Percentiles rank a stretch among this genome's conserved stretches.
Evolutionary conservation across 1,284 basidiomycete genomes (phyloP).

Genomic region (Phaffia rhodozyma): DNA sequence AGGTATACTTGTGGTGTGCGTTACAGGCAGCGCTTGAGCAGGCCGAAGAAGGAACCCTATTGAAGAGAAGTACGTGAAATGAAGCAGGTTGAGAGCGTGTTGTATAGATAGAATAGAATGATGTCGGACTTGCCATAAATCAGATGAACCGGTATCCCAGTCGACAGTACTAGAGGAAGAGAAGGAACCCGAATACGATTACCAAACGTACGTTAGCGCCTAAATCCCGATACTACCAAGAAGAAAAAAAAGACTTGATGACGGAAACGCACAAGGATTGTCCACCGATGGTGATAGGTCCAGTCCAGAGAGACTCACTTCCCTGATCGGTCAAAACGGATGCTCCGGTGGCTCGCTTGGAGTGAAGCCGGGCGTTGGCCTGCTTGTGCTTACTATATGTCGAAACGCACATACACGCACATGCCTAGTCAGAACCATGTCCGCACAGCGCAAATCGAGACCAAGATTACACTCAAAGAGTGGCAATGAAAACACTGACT

Average conservation of each 20-base stretch:
- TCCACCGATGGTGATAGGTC: conserved; percentile 13
- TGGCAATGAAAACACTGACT: no score
- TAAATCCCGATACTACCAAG: conserved; percentile 27
- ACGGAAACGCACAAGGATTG: conserved; percentile 20
- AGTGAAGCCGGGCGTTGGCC: no score
- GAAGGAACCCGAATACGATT: conserved; percentile 27
- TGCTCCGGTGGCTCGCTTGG: background rate
- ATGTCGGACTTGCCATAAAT: conserved; percentile 25
- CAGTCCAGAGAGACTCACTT: background rate
- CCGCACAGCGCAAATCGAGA: background rate
- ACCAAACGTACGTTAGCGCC: background rate
- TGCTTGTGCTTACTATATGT: background rate
- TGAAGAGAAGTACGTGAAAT: conserved; percentile 14
- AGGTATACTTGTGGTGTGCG: conserved; percentile 18
- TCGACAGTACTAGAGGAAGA: conserved; percentile 32
- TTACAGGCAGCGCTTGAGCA: conserved; percentile 23
- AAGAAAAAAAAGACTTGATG: conserved; percentile 23
- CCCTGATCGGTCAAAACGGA: background rate
- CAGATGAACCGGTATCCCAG: conserved; percentile 41
- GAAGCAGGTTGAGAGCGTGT: background rate
- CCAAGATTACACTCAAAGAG: no score
- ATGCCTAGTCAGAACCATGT: no score
- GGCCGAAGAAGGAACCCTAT: conserved; percentile 17
- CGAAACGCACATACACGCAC: background rate
- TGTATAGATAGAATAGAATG: conserved; percentile 16